phyloP scores from a whole-genome alignment of 305 asterid genomes.

The Fraxinus paxiana region DNA sequence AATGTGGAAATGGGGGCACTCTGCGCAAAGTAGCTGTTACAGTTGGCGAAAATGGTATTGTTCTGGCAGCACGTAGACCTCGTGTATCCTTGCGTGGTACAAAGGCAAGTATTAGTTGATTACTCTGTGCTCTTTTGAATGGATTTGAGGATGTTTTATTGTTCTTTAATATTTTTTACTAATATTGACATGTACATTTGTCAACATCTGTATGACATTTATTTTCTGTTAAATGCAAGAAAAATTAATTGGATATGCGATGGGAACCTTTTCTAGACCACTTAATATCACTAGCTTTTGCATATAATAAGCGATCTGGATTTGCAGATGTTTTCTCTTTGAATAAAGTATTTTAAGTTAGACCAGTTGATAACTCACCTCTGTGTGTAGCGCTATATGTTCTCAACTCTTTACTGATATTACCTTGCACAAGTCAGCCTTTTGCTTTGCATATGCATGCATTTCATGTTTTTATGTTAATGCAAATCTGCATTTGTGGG shows the following conservation, averaged over 20 bases:
- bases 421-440: not conserved
- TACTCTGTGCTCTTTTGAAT: not conserved
- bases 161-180: not conserved
- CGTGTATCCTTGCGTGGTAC: slow-evolving; percentile 92
- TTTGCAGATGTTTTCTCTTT: not conserved
- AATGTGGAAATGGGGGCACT: slow-evolving; percentile 97
- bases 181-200: not conserved
- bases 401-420: not conserved
- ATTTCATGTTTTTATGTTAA: not conserved
- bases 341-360: not conserved
- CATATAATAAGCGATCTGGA: not conserved
- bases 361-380: not conserved
- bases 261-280: not conserved
- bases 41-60: slow-evolving; percentile 77
- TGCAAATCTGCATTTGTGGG: not conserved
- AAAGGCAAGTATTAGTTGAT: slow-evolving; percentile 45
- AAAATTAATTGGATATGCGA: not conserved
- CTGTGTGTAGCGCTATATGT: not conserved
- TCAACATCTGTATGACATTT: not conserved
- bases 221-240: not conserved
- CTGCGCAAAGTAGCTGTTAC: slow-evolving; percentile 91
- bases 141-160: not conserved
- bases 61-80: slow-evolving; percentile 74
- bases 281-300: not conserved
- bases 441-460: not conserved